Evolutionary conservation across 2,329 filamentous ascomycete genomes (phyloP).

Genomic region (Hypoxylon sp.): DNA sequence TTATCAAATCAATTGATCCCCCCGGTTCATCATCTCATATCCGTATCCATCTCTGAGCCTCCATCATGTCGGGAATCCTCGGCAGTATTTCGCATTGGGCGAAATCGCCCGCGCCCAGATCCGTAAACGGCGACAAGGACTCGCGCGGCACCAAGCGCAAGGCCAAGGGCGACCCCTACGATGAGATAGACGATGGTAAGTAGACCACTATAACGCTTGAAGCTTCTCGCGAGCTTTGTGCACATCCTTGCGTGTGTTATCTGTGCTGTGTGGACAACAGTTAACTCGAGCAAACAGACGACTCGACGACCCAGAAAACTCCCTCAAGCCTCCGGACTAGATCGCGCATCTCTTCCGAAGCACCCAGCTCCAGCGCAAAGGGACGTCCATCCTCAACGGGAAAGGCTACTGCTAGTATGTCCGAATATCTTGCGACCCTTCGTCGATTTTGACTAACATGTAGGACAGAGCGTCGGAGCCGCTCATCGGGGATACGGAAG

Average conservation of each 20-base stretch:
- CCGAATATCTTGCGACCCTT: not conserved
- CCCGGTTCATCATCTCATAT: not conserved
- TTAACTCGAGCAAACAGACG: slow-evolving; percentile 42
- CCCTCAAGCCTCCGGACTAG: slow-evolving; percentile 41
- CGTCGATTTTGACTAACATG: slow-evolving; percentile 19
- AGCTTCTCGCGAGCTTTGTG: not conserved
- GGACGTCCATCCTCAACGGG: slow-evolving; percentile 35
- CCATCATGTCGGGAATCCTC: slow-evolving; percentile 32
- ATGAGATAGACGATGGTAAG: slow-evolving; percentile 50
- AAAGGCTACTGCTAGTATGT: slow-evolving; percentile 44
- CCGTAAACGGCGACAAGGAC: slow-evolving; percentile 38
- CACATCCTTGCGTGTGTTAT: not conserved
- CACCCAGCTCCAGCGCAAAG: slow-evolving; percentile 44
- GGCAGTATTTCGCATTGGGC: slow-evolving; percentile 9
- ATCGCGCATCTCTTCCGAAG: slow-evolving; percentile 48
- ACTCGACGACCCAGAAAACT: slow-evolving; percentile 41
- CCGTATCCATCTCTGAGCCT: not conserved
- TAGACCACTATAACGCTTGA: not conserved
- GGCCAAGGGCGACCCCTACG: slow-evolving; percentile 50
- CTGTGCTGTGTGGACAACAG: not conserved
- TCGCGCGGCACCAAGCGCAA: slow-evolving; percentile 51
- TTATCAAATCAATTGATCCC: slow-evolving; percentile 15
- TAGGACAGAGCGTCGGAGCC: slow-evolving; percentile 47
- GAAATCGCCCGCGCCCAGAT: slow-evolving; percentile 34
- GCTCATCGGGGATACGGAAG: slow-evolving; percentile 37